These are phyloP conservation scores for Rostrohypoxylon terebratum DNA, from an alignment of 495 filamentous ascomycete species.

Conservation along the genomic window DNA sequence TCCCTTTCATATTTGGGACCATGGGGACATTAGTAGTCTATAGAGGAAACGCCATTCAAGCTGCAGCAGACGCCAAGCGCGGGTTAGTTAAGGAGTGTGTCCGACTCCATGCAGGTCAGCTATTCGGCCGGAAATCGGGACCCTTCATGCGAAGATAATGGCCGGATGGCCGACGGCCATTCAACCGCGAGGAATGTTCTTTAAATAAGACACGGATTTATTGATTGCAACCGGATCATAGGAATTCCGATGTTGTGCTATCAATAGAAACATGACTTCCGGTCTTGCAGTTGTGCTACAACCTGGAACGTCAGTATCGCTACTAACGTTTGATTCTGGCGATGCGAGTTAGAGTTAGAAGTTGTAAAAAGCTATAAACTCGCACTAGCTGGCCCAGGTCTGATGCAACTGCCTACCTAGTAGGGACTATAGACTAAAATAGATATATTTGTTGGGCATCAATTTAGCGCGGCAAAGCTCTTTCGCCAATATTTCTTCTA, in stretches of 20 bases:
- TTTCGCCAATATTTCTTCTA: neutral
- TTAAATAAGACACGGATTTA: slow-evolving; percentile 17
- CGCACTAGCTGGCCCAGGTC: neutral
- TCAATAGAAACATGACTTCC: slow-evolving; percentile 13
- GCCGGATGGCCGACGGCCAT: slow-evolving; percentile 1
- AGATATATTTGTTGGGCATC: neutral
- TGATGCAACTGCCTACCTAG: neutral
- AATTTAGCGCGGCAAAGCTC: neutral
- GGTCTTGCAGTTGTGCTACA: slow-evolving; percentile 4
- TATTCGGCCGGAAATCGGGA: neutral
- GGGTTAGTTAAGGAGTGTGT: neutral
- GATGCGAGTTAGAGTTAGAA: neutral
- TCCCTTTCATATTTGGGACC: too few species aligned
- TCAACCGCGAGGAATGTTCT: neutral
- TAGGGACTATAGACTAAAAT: slow-evolving; percentile 7
- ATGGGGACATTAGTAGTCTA: too few species aligned
- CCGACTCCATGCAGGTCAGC: slow-evolving; percentile 2
- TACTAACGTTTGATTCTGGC: neutral
- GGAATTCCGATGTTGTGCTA: slow-evolving; percentile 23
- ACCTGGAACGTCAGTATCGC: neutral
- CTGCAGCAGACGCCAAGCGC: neutral
- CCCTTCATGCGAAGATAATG: slow-evolving; percentile 15
- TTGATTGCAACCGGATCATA: slow-evolving; percentile 21
- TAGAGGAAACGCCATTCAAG: too few species aligned
- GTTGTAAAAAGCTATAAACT: neutral